A percentile compares a stretch with the other conserved stretches of the same genome.
Conservation (phyloP, 1,284 basidiomycete species). For the Waitea zeae region DNA sequence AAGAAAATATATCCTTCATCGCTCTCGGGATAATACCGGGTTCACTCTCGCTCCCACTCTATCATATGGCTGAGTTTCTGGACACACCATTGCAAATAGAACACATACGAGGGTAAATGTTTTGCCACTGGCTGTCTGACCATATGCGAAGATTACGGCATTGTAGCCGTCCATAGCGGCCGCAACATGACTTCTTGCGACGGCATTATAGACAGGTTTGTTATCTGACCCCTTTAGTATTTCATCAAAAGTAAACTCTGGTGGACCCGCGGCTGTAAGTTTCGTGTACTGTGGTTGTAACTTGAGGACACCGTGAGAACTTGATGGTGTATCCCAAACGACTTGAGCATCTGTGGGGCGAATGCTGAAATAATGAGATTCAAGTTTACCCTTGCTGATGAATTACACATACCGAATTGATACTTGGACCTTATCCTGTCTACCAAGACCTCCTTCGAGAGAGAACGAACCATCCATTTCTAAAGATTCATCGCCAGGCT, state of each 20-base stretch:
- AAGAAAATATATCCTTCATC: slow-evolving; percentile 71
- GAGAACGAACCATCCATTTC: slow-evolving; percentile 43
- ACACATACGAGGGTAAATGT: slow-evolving; percentile 67
- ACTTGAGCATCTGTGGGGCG: slow-evolving; percentile 40
- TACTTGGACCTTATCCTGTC: slow-evolving; percentile 76
- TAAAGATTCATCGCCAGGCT: slow-evolving; percentile 43
- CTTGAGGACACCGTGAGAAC: slow-evolving; percentile 25
- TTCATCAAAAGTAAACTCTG: slow-evolving; percentile 57
- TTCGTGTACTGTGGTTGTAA: slow-evolving; percentile 39
- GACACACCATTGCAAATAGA: background rate
- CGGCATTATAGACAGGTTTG: slow-evolving; percentile 68
- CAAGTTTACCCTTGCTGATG: background rate
- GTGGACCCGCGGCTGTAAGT: slow-evolving; percentile 21
- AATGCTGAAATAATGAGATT: slow-evolving; percentile 25
- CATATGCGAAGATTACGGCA: slow-evolving; percentile 87
- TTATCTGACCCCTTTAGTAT: slow-evolving; percentile 75
- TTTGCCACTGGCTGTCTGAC: slow-evolving; percentile 83
- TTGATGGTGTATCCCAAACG: slow-evolving; percentile 32
- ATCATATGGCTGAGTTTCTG: slow-evolving; percentile 6
- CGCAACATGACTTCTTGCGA: slow-evolving; percentile 75
- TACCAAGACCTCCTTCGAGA: slow-evolving; percentile 28
- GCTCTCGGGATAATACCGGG: slow-evolving; percentile 92
- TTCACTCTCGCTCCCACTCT: slow-evolving; percentile 62
- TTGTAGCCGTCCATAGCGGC: slow-evolving; percentile 97
- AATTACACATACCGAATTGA: slow-evolving; percentile 48